phyloP scores from a whole-genome alignment of 2,329 filamentous ascomycete species.

The Arthrobotrys pseudoclavata region DNA sequence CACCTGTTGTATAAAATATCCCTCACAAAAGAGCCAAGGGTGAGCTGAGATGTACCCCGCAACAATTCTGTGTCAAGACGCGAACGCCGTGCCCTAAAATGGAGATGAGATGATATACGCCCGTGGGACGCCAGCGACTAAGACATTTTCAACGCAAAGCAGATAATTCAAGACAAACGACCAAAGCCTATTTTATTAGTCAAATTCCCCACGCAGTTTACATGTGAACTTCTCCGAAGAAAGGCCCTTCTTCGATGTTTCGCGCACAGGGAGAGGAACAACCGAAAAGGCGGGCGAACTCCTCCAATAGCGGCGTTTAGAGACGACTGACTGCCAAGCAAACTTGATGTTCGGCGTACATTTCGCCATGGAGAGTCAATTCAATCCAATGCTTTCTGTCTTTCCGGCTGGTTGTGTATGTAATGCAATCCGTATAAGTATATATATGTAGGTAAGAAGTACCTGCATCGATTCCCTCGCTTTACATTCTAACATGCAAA shows the following conservation, averaged over 20 bases:
- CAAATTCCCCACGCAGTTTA: background rate
- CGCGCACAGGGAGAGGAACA: constrained; percentile 16
- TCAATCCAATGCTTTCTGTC: background rate
- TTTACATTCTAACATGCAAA: background rate
- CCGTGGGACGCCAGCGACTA: background rate
- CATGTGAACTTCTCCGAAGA: constrained; percentile 29
- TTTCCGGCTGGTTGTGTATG: background rate
- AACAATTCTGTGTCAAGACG: constrained; percentile 1
- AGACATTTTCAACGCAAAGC: background rate
- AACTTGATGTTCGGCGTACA: constrained; percentile 16
- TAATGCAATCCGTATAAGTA: background rate
- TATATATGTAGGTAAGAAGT: background rate
- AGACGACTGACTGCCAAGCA: constrained; percentile 8
- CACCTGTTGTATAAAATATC: constrained; percentile 9
- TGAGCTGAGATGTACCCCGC: constrained; percentile 17
- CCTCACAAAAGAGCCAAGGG: constrained; percentile 5
- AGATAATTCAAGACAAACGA: background rate
- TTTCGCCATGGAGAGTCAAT: constrained; percentile 13
- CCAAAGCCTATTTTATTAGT: constrained; percentile 17
- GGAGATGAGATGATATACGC: constrained; percentile 20
- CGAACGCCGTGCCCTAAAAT: constrained; percentile 20
- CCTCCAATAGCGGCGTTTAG: constrained; percentile 37
- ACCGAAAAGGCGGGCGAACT: constrained; percentile 30
- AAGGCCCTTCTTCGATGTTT: background rate
- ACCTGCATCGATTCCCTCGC: background rate